These are phyloP conservation scores for Alternaria sp. DNA, from an alignment of 2,329 filamentous ascomycete species.

Conservation along the genomic window DNA sequence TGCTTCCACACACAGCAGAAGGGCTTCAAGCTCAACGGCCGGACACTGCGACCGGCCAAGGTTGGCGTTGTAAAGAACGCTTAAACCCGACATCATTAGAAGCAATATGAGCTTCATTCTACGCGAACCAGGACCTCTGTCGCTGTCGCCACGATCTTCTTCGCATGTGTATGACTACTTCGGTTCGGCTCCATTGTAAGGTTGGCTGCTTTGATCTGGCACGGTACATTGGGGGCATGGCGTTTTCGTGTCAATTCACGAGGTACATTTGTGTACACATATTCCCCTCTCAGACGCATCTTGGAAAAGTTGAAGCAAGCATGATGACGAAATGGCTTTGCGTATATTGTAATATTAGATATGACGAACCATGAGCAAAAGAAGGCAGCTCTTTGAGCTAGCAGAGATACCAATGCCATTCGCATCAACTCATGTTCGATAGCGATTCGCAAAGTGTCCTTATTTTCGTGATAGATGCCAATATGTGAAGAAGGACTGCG, in stretches of 20 bases:
- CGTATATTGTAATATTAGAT: conserved; percentile 31
- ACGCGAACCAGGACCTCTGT: neutral
- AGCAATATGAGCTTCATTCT: neutral
- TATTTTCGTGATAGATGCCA: neutral
- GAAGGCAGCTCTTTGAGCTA: neutral
- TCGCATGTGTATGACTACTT: conserved; percentile 32
- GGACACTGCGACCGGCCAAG: conserved; percentile 89
- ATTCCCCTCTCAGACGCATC: conserved; percentile 38
- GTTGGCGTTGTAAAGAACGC: conserved; percentile 93
- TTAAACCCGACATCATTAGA: conserved; percentile 29
- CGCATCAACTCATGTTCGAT: conserved; percentile 2
- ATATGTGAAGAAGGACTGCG: neutral
- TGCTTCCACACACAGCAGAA: conserved; percentile 95
- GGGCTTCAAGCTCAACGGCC: conserved; percentile 91
- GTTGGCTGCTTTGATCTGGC: conserved; percentile 7
- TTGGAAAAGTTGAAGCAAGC: conserved; percentile 20
- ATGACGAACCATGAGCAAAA: conserved; percentile 17
- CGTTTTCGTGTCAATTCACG: conserved; percentile 18
- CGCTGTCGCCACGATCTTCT: neutral
- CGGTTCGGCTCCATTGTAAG: conserved; percentile 16
- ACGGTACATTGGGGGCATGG: conserved; percentile 24
- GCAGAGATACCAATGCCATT: conserved; percentile 8
- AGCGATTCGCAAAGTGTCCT: neutral
- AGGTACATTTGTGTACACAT: conserved; percentile 33
- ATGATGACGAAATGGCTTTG: conserved; percentile 5